Base-by-base conservation (phyloP, 192 early-diverging fungal species). In the Coemansia sp. region DNA sequence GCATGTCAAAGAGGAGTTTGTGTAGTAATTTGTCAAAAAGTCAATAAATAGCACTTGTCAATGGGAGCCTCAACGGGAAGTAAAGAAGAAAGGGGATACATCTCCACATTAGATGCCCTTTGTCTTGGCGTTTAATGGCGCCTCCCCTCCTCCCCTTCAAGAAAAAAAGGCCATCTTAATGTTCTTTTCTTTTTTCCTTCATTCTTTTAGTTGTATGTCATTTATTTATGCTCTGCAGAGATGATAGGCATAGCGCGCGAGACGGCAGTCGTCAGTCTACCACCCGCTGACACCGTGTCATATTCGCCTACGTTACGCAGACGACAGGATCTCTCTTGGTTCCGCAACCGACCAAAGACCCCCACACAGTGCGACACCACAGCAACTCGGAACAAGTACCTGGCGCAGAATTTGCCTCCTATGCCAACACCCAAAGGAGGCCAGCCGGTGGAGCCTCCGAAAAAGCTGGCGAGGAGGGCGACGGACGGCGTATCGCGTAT, bases 251-350 rank as follows among this genome's bases (percentile, higher is more conserved):
- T 42, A 42, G 41, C 43, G 43, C 18, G 18, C 20, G 43, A 45
- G 43, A 18, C 43, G n/a, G 43, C 37, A 2, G 37, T 45, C 20
- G 43, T 45, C 43, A 45, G n/a, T 6, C n/a, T 45, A 8, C 18
- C 43, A 45, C 43, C 18, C 18, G 43, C 7, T 7, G 43, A n/a
- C 43, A 45, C 43, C 6, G 43, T 9, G 8, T 23, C 56, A n/a
- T 21, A 34, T 31, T 58, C 56, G 3, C 56, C 56, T 16, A 21
- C 34, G 4, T 2, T 58, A 20, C 56, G 34, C 53, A 23, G 31
- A 26, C 37, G 38, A 28, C 64, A 57, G 18, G 55, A 66, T 25
- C 28, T 66, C 1, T 53, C 38, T 18, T 66, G 64, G 64, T 66
- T 66, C 28, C 53, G 64, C 16, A 58, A 34, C 20, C 56, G 56